Percentiles rank a stretch among this genome's conserved stretches.
These are phyloP conservation scores for Eucalyptus caleyi DNA, from an alignment of 345 rosid species.

Conservation along the genomic window DNA sequence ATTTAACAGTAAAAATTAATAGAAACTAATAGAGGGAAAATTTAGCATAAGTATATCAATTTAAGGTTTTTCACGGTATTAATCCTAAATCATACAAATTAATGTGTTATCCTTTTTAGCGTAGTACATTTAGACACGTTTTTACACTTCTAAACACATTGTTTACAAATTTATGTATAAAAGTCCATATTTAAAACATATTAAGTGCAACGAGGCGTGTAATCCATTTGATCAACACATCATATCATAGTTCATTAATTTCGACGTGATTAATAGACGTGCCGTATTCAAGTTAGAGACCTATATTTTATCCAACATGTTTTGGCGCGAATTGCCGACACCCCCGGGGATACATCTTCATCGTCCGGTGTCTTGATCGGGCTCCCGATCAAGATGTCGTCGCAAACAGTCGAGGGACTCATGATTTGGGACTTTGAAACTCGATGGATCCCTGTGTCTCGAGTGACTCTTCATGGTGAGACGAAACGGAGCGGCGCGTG, in stretches of 20 bases:
- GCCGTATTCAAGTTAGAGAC: neutral
- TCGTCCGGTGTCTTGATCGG: neutral
- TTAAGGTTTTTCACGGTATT: neutral
- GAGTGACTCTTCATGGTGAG: neutral
- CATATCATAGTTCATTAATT: neutral
- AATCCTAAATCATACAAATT: neutral
- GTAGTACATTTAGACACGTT: neutral
- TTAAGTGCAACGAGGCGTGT: neutral
- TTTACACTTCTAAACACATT: neutral
- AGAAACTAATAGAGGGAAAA: rapidly evolving
- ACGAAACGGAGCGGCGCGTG: neutral
- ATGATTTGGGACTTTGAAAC: neutral
- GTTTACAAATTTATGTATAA: neutral
- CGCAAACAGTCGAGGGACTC: neutral
- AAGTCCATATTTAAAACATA: neutral
- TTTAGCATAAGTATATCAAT: too few species aligned
- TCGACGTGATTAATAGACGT: neutral
- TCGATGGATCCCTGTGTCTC: neutral
- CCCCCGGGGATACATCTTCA: neutral
- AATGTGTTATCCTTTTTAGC: neutral
- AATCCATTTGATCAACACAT: neutral
- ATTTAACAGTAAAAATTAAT: too few species aligned
- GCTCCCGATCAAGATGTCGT: neutral
- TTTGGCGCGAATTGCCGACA: neutral
- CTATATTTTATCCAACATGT: too few species aligned